These are phyloP conservation scores for Aspergillus fumigatiaffinis DNA, from an alignment of 2,329 filamentous ascomycete genomes.

Conservation along the genomic window DNA sequence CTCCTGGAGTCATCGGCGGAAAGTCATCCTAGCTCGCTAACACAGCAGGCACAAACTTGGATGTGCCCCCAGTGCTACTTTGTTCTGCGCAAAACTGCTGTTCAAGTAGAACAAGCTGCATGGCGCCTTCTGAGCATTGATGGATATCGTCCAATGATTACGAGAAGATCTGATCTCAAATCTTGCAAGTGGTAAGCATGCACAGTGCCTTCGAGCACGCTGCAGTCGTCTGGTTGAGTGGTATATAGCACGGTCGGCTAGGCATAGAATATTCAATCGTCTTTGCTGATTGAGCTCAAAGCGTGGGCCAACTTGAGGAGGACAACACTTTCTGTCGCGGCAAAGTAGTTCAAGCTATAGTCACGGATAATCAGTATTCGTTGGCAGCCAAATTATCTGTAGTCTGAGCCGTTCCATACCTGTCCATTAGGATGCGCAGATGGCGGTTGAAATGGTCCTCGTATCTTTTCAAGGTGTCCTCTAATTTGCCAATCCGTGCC, in stretches of 20 bases:
- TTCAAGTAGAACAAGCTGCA: neutral
- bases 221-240: neutral
- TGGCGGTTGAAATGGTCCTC: conserved; percentile 91
- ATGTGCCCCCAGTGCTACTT: neutral
- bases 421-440: conserved; percentile 88
- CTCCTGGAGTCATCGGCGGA: neutral
- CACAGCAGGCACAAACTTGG: neutral
- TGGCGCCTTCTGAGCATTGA: neutral
- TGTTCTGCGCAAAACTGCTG: neutral
- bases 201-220: neutral
- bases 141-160: neutral
- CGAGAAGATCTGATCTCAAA: neutral
- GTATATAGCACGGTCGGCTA: neutral
- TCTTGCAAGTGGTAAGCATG: neutral
- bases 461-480: conserved; percentile 85
- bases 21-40: neutral
- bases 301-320: conserved; percentile 66
- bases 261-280: conserved; percentile 29
- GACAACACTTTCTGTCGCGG: conserved; percentile 94
- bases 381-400: neutral
- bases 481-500: conserved; percentile 66
- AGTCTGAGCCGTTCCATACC: conserved; percentile 35
- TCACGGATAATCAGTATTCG: neutral
- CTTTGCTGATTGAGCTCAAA: conserved; percentile 39
- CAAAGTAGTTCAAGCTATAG: conserved; percentile 76